A percentile compares a stretch with the other conserved stretches of the same genome.
Conservation (phyloP, 140 eudicot species). For the Cichorium intybus region DNA sequence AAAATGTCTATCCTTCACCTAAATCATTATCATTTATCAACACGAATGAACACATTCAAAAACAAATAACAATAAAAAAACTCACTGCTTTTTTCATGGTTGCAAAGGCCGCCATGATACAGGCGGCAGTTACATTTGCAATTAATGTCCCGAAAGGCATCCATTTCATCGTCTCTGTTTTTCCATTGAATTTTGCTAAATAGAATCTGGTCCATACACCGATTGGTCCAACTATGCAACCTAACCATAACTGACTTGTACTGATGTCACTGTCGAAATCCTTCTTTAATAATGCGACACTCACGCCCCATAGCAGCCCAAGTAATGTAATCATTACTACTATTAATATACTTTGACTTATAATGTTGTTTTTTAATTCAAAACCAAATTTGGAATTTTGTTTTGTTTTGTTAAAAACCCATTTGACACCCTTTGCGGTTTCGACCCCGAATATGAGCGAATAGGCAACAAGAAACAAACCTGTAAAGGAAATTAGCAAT, state of each 20-base stretch:
- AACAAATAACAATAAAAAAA: not conserved
- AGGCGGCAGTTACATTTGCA: slow-evolving; percentile 78
- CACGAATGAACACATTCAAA: not conserved
- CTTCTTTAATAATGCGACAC: slow-evolving; percentile 39
- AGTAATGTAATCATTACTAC: slow-evolving; percentile 39
- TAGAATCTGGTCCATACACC: slow-evolving; percentile 93
- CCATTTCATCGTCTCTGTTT: slow-evolving; percentile 55
- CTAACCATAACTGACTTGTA: slow-evolving; percentile 67
- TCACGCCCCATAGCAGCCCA: slow-evolving; percentile 50
- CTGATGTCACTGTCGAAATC: slow-evolving; percentile 45
- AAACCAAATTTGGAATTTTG: slow-evolving; percentile 14
- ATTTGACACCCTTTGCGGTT: slow-evolving; percentile 64
- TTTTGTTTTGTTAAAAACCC: slow-evolving; percentile 30
- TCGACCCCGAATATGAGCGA: slow-evolving; percentile 67
- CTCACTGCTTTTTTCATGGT: slow-evolving; percentile 66
- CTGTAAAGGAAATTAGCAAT: slow-evolving; percentile 35
- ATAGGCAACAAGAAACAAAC: slow-evolving; percentile 58
- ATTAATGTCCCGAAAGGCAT: slow-evolving; percentile 82
- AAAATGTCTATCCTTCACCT: slow-evolving; percentile 43
- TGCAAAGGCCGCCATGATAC: slow-evolving; percentile 89
- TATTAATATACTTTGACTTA: slow-evolving; percentile 28
- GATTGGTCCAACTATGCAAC: slow-evolving; percentile 74
- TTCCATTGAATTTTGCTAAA: slow-evolving; percentile 72
- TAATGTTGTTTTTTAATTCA: slow-evolving; percentile 18
- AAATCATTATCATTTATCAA: not conserved